Base-by-base conservation (phyloP, 352 stramenopile species). In the Stephanocyclus meneghinianus region DNA sequence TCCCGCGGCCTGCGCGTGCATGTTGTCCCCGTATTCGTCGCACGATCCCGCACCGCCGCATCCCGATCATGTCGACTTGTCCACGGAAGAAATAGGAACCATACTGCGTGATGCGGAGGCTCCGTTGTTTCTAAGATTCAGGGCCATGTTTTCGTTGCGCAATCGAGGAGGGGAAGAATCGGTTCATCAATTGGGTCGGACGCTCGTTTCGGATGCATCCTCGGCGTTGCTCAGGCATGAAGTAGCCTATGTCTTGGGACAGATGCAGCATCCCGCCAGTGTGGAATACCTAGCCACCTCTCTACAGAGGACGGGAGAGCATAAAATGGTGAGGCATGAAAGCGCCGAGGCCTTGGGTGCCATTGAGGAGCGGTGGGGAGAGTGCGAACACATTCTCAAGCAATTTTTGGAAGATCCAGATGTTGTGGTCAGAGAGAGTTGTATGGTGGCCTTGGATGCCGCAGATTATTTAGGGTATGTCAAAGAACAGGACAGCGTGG, bases 251-350 rank as follows among this genome's bases (percentile, higher is more conserved):
- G 96, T 99, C 9, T 95, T 99, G 37, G 97, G 97, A 50, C 97
- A 99, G 86, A 96, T 99, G 85, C 94, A 98, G 84, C 90, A 98
- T 91, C 83, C 84, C 6, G 93, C 97, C 83, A 93, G 92, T 15
- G 88, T 91, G 9, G 95, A 98, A 80, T 95, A 95, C 65, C 90
- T 99, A 30, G 96, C 93, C 63, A 91, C 87, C 50, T 94, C 96
- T 59, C 88, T 99, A 15, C 77, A 94, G 65, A 87, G 98, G 84
- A 70, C 87, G 32, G 90, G 74, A 35, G 95, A 99, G 89, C 97
- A 99, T 88, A 88, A 91, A 53, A 99, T 99, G 96, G 97, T 99
- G 37, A 94, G 97, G 73, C 97, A 99, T 84, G 97, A 99, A 83
- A 96, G 95, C 40, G 96, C 96, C 0, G 97, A 99, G 91, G 96